Conservation (phyloP, 441 rosid genomes). For the Bocquillonia castaneifolia region DNA sequence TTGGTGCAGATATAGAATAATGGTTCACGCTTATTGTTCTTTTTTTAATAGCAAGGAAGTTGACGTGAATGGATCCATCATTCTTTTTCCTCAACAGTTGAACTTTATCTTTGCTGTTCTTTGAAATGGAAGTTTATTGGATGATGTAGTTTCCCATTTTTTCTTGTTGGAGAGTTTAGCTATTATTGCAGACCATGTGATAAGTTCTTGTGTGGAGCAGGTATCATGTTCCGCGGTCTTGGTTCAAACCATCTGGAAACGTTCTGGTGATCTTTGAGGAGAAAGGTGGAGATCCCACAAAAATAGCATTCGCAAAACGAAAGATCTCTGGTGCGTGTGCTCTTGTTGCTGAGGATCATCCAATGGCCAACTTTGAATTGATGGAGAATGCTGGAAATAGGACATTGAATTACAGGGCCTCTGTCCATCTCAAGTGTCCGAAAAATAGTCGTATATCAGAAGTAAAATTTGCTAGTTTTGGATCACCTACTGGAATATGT, state of each 20-base stretch:
- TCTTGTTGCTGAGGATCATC: conserved; percentile 38
- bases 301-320: conserved; percentile 58
- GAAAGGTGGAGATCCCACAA: conserved; percentile 78
- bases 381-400: conserved; percentile 23
- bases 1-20: not conserved
- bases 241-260: conserved; percentile 91
- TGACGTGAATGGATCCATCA: no score
- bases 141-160: not conserved
- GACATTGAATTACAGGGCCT: conserved; percentile 20
- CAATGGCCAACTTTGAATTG: conserved; percentile 22
- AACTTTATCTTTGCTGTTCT: not conserved
- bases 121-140: not conserved
- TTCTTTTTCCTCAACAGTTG: no score
- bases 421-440: conserved; percentile 45
- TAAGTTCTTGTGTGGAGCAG: conserved; percentile 31
- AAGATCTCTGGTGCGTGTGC: conserved; percentile 41
- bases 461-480: conserved; percentile 59
- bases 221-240: conserved; percentile 94
- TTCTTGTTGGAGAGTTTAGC: not conserved
- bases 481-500: conserved; percentile 53
- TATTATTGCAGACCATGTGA: not conserved
- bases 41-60: no score
- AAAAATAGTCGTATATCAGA: conserved; percentile 30
- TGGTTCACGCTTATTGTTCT: not conserved
- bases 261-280: conserved; percentile 84